A percentile compares a stretch with the other conserved stretches of the same genome.
These are phyloP conservation scores for Aspergillus indologenus DNA, from an alignment of 495 filamentous ascomycete genomes.

Conservation along the genomic window DNA sequence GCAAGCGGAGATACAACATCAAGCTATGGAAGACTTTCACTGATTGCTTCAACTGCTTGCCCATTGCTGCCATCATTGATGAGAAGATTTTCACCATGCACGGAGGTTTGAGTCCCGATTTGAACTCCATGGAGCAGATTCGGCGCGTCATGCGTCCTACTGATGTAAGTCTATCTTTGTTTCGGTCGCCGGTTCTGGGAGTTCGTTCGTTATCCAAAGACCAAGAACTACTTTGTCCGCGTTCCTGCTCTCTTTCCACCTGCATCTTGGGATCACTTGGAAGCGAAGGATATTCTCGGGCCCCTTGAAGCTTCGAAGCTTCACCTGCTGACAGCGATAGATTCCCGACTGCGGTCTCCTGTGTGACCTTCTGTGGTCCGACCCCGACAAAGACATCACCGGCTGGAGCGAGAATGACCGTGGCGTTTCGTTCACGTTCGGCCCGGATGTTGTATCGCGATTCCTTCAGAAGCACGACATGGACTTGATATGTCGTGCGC, in stretches of 20 bases:
- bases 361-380: constrained; percentile 97
- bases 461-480: constrained; percentile 99
- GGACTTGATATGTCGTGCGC: constrained; percentile 98
- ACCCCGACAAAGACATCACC: constrained; percentile 99
- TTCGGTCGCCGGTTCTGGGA: not conserved
- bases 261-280: constrained; percentile 5
- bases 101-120: constrained; percentile 91
- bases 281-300: constrained; percentile 27
- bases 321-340: constrained; percentile 59
- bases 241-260: not conserved
- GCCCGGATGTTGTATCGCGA: constrained; percentile 96
- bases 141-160: constrained; percentile 98
- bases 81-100: constrained; percentile 99
- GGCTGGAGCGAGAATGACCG: constrained; percentile 99
- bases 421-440: constrained; percentile 98
- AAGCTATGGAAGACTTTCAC: constrained; percentile 99
- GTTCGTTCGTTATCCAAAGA: constrained; percentile 4
- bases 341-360: constrained; percentile 97
- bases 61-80: constrained; percentile 99
- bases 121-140: constrained; percentile 99
- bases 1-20: constrained; percentile 99
- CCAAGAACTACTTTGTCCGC: not conserved
- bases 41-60: constrained; percentile 99
- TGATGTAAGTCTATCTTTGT: constrained; percentile 66
- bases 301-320: constrained; percentile 39